Percentiles rank a stretch among this genome's conserved stretches.
These are phyloP conservation scores for Mortierella sp. DNA, from an alignment of 371 early-diverging fungal genomes.

Conservation along the genomic window DNA sequence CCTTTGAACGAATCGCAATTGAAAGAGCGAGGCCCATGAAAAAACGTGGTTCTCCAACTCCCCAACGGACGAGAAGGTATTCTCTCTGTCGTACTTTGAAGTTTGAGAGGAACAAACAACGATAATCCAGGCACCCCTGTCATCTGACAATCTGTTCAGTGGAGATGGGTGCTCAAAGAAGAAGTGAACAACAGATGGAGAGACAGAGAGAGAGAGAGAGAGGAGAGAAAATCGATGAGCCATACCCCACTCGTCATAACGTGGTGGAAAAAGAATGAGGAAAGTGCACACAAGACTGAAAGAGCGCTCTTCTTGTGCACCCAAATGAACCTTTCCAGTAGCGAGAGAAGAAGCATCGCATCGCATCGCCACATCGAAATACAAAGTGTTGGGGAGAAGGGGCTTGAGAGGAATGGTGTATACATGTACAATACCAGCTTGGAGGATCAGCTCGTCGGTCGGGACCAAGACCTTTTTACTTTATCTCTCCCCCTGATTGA, in stretches of 20 bases:
- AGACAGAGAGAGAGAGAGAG: not conserved
- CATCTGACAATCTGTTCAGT: not conserved
- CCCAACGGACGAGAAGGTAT: not conserved
- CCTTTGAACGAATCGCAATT: not conserved
- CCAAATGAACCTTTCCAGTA: too few relatives aligned
- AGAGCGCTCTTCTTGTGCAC: too few relatives aligned
- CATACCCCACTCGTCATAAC: not conserved
- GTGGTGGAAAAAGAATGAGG: not conserved
- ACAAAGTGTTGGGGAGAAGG: not conserved
- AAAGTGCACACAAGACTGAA: not conserved
- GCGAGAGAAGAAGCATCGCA: not conserved
- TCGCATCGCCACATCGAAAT: not conserved
- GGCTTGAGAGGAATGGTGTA: not conserved
- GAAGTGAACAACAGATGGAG: not conserved
- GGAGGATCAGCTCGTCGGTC: not conserved
- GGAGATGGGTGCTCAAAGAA: not conserved
- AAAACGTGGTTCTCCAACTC: constrained; percentile 24
- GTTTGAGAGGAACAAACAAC: not conserved
- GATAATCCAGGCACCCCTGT: not conserved
- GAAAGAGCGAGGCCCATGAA: constrained; percentile 10
- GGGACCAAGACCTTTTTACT: not conserved
- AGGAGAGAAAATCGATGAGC: constrained; percentile 3
- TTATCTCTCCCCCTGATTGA: not conserved
- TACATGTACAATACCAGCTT: not conserved
- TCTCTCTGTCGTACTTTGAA: not conserved